Evolutionary conservation across 148 eudicot genomes (phyloP), one percentile per base, ranked within the genome.

Genomic region (Talinum fruticosum): DNA sequence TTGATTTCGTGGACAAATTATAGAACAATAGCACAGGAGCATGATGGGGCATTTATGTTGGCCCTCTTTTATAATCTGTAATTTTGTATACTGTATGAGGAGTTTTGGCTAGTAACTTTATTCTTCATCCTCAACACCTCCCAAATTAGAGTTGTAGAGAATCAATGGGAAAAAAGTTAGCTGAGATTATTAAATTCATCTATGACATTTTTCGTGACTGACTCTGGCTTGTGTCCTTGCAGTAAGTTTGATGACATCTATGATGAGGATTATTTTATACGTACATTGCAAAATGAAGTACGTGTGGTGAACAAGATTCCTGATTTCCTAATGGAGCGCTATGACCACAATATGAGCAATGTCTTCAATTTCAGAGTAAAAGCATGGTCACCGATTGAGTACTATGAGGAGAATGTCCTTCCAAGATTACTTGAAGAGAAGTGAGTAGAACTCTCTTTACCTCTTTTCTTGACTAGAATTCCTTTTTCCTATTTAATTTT

Each of bases 381-480:
- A 85, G 99, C 99, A 77, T 91, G 93, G 97, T 85, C 99, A 28
- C 80, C 97, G 19, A 78, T 96, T 70, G 84, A 86, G 67, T 93
- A 84, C 86, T 96, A 96, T 73, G 82, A 79, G 81, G 99, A 93
- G 69, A 85, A 87, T 79, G 92, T 96, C 85, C 93, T 91, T 59
- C 99, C 99, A 71, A 90, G 83, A 87, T 87, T 96, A 34, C 97
- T 90, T 80, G 99, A 96, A 85, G 99, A 96, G 89, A 88, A 87
- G 99, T 96, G 79, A 93, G 97, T 88, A 73, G 33, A 57, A 71
- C 12, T 34, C 15, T 33, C 66, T 76, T 65, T 69, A 12, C 19
- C 23, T 33, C 4, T 57, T 64, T 38, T 51, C 67, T 26, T 8
- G 29, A 2, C n/a, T 13, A 23, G 37, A 34, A n/a, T 21, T 38